Evolutionary conservation across 2,329 filamentous ascomycete species (phyloP).

Genomic region (Trichophyton mentagrophytes): DNA sequence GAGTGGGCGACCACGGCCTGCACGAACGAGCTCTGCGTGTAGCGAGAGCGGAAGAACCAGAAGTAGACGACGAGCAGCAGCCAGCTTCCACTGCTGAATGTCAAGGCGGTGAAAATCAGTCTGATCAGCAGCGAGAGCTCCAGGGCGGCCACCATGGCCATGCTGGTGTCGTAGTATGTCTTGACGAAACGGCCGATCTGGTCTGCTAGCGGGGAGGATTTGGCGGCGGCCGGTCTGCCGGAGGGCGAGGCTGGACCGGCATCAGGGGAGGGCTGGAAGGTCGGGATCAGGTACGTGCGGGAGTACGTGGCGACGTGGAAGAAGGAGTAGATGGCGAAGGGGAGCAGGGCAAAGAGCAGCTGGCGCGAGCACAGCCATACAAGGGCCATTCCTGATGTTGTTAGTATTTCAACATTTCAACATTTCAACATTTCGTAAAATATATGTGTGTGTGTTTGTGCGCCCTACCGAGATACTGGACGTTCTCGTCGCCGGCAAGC

Average conservation of each 20-base stretch:
- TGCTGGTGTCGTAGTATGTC: conserved; percentile 92
- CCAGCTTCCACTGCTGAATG: conserved; percentile 87
- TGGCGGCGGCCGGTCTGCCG: conserved; percentile 33
- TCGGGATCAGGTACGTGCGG: conserved; percentile 83
- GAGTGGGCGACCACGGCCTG: conserved; percentile 65
- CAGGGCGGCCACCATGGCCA: conserved; percentile 79
- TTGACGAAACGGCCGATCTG: conserved; percentile 88
- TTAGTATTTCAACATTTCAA: too few species aligned
- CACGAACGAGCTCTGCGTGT: conserved; percentile 84
- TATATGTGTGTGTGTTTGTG: neutral
- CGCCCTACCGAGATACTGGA: conserved; percentile 81
- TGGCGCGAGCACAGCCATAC: conserved; percentile 90
- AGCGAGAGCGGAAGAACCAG: conserved; percentile 80
- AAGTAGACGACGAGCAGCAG: conserved; percentile 77
- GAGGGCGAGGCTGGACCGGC: conserved; percentile 44
- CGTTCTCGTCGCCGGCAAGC: conserved; percentile 79
- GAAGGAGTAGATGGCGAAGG: conserved; percentile 91
- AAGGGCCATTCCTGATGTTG: conserved; percentile 63
- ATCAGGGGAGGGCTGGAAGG: conserved; percentile 56
- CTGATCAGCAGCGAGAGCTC: conserved; percentile 83
- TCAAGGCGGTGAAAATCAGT: conserved; percentile 62
- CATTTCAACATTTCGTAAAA: neutral
- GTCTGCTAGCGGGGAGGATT: conserved; percentile 56
- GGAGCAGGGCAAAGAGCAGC: conserved; percentile 77
- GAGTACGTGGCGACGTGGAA: conserved; percentile 98